Evolutionary conservation across 371 early-diverging fungal genomes (phyloP).

Genomic region (Funneliformis caledonium): DNA sequence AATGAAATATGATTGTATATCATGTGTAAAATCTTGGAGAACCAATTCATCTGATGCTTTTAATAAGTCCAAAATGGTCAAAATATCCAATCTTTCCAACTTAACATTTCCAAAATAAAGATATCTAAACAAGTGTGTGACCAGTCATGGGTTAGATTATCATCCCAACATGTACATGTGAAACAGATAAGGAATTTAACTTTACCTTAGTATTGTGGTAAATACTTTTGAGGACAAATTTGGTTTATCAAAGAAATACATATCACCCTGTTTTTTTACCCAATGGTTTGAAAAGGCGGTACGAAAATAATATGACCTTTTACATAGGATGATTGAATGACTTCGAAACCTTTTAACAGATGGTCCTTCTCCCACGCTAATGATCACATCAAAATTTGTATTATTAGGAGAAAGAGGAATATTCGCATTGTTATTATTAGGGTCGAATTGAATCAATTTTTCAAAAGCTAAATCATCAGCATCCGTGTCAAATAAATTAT

Average conservation of each 20-base stretch:
- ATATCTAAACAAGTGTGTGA: neutral
- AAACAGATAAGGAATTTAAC: neutral
- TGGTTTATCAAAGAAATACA: slow-evolving; percentile 22
- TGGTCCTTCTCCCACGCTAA: slow-evolving; percentile 16
- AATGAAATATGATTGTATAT: slow-evolving; percentile 18
- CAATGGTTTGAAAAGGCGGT: slow-evolving; percentile 30
- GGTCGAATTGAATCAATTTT: slow-evolving; percentile 14
- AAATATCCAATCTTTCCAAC: slow-evolving; percentile 12
- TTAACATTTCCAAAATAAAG: slow-evolving; percentile 3
- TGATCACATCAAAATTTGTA: slow-evolving; percentile 32
- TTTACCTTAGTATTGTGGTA: slow-evolving; percentile 25
- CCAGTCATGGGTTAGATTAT: neutral
- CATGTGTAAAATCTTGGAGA: neutral
- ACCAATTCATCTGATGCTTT: slow-evolving; percentile 17
- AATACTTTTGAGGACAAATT: slow-evolving; percentile 33
- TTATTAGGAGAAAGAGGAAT: neutral
- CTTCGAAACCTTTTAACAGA: slow-evolving; percentile 11
- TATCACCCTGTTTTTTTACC: slow-evolving; percentile 16
- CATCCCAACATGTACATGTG: neutral
- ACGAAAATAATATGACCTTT: slow-evolving; percentile 25
- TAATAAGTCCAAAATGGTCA: slow-evolving; percentile 5
- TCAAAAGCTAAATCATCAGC: slow-evolving; percentile 12
- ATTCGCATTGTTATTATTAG: neutral
- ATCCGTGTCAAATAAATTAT: neutral
- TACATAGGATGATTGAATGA: slow-evolving; percentile 43